Percentiles rank a stretch among this genome's conserved stretches.
Conservation (phyloP, 257 asterid species). For the Salvia hispanica region DNA sequence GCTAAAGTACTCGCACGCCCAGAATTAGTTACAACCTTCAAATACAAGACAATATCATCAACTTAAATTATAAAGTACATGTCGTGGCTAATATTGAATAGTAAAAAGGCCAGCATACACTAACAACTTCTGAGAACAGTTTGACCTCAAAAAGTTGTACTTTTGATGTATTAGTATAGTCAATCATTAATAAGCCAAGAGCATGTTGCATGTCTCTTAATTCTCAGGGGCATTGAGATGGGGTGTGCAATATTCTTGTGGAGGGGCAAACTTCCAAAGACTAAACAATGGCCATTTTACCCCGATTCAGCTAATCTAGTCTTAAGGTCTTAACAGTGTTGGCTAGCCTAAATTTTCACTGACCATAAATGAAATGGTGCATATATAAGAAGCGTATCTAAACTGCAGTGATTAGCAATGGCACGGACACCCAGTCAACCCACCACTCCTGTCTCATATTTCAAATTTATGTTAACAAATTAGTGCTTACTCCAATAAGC, state of each 20-base stretch:
- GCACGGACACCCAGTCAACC: conserved; percentile 1
- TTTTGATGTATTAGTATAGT: not conserved
- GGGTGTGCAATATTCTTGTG: not conserved
- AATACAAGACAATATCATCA: conserved; percentile 1
- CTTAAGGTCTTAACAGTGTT: not conserved
- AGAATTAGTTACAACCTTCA: conserved; percentile 91
- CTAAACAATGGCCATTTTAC: not conserved
- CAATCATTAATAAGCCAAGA: not conserved
- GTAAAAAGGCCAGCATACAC: conserved; percentile 3
- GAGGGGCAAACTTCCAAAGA: not conserved
- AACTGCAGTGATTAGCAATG: conserved; percentile 9
- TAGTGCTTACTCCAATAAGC: conserved; percentile 83
- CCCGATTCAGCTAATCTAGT: conserved; percentile 20
- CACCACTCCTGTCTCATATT: not conserved
- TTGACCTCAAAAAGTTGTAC: not conserved
- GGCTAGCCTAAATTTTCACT: conserved; percentile 1
- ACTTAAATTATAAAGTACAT: not conserved
- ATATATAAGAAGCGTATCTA: conserved; percentile 4
- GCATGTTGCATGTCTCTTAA: not conserved
- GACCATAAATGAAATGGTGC: conserved; percentile 17
- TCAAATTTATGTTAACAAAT: conserved; percentile 11
- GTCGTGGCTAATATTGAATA: conserved; percentile 10
- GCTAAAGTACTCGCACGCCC: conserved; percentile 98
- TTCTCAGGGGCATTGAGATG: not conserved
- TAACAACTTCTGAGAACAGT: not conserved